Evolutionary conservation across 1,139 yeast species (phyloP).

Genomic region (Blastobotrys serpentis): DNA sequence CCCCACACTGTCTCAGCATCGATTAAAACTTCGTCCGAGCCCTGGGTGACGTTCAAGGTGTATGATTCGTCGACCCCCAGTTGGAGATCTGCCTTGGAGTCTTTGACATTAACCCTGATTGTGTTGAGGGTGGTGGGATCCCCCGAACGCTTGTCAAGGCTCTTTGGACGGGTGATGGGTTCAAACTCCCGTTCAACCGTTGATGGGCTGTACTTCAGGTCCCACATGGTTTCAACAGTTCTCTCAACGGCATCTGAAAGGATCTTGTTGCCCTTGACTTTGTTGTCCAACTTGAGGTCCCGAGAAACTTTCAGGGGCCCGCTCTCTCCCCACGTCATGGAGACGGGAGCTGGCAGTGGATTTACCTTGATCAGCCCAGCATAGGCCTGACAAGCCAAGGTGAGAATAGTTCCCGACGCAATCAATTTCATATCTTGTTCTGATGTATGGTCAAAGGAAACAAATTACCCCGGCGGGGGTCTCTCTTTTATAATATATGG

Average conservation of each 20-base stretch:
- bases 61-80: constrained; percentile 45
- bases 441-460: neutral
- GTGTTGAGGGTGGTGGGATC: neutral
- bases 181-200: constrained; percentile 19
- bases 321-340: constrained; percentile 16
- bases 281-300: constrained; percentile 10
- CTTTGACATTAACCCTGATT: constrained; percentile 25
- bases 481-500: neutral
- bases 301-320: constrained; percentile 15
- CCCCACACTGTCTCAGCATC: constrained; percentile 46
- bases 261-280: constrained; percentile 19
- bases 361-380: constrained; percentile 12
- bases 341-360: constrained; percentile 18
- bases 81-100: constrained; percentile 38
- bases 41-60: constrained; percentile 25
- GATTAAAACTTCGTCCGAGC: constrained; percentile 29
- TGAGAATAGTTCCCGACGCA: constrained; percentile 1
- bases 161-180: constrained; percentile 11
- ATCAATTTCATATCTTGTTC: neutral
- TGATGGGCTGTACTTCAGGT: constrained; percentile 21
- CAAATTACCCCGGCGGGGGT: neutral
- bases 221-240: constrained; percentile 16
- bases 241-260: constrained; percentile 25
- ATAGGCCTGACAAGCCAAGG: constrained; percentile 5
- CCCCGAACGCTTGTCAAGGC: neutral